Base-by-base conservation (phyloP, 345 rosid species). In the Isatis tinctoria region DNA sequence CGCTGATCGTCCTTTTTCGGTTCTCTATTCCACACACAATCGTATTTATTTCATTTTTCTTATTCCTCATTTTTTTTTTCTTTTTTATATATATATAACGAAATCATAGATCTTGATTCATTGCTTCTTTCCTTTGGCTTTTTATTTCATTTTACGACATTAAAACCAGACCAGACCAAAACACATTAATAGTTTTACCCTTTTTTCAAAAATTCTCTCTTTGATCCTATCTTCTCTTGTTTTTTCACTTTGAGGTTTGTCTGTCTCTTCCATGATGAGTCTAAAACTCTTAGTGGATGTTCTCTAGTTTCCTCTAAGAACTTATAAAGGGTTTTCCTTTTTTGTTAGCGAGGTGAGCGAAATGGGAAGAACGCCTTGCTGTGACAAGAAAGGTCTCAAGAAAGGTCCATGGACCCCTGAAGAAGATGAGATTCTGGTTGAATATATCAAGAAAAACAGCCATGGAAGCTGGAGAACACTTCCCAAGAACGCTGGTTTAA, bases 401-500 rank as follows among this genome's bases (percentile, higher is more conserved):
- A 94, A 90, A 84, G 98, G 98, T 76, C 98, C 97, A 10, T 94
- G 98, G 98, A 87, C 91, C 9, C 83, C 98, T 54, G 97, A 91
- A 70, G 98, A 93, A 86, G 98, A 93, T 73, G 89, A 88, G 80
- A 76, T 86, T 76, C 94, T 94, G 32, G 77, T 89, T 18, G 81
- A 87, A 14, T 84, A 83, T 53, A 94, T 94, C 79, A 81, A 90
- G 67, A 78, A 78, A 30, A 85, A 91, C 76, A 91, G 95, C 81
- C 97, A 91, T 85, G 97, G 97, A 51, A 94, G 94, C 83, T 94
- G 98, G 98, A 84, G 96, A 76, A 85, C 94, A 63, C 96, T 93
- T 39, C 97, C 98, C 17, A 87, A 90, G 69, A 88, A 82, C 11
- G 96, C 98, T 71, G 98, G 98, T 88, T 62, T 24, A 18, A 60